Evolutionary conservation across 179 eudicot genomes (phyloP).

Genomic region (Spinacia oleracea): DNA sequence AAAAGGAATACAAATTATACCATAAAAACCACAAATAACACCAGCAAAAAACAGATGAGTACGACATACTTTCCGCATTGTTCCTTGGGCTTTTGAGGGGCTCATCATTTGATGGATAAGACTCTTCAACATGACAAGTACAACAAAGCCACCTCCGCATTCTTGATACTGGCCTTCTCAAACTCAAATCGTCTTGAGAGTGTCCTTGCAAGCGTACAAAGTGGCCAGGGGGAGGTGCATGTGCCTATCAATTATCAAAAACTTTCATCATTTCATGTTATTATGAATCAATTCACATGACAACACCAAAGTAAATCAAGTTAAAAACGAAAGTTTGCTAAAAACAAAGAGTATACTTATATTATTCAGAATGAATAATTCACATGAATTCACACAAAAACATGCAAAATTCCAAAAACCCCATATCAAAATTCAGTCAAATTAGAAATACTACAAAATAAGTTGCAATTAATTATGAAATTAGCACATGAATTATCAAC

Average conservation of each 20-base stretch:
- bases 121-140: constrained; percentile 66
- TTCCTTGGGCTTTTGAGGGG: constrained; percentile 47
- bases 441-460: background rate
- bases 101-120: constrained; percentile 55
- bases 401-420: background rate
- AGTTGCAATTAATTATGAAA: background rate
- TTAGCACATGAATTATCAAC: background rate
- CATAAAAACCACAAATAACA: background rate
- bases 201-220: constrained; percentile 50
- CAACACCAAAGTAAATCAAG: background rate
- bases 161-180: constrained; percentile 56
- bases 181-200: constrained; percentile 51
- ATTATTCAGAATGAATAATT: background rate
- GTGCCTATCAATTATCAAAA: constrained; percentile 46
- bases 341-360: background rate
- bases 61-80: constrained; percentile 53
- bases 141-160: constrained; percentile 86
- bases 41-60: constrained; percentile 2
- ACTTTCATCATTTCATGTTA: constrained; percentile 2
- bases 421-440: background rate
- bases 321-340: background rate
- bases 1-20: background rate
- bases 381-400: background rate
- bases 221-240: constrained; percentile 62
- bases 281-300: background rate